These are phyloP conservation scores for Fomitopsis palustris DNA, from an alignment of 1,284 basidiomycete species.

Conservation along the genomic window DNA sequence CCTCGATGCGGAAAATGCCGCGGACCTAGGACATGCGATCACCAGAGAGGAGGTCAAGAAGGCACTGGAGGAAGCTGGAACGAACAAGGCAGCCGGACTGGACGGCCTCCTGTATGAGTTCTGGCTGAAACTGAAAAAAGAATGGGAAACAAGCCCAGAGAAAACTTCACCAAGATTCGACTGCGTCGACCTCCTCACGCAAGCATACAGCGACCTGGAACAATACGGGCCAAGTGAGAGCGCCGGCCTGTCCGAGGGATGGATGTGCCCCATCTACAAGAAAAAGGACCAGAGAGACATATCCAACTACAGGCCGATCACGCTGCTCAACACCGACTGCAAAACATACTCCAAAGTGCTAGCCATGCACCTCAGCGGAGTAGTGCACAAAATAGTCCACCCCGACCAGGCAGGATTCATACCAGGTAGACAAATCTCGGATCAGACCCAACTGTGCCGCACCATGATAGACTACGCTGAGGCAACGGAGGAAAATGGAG, in stretches of 20 bases:
- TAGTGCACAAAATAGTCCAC: slow-evolving; percentile 17
- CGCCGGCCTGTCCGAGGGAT: slow-evolving; percentile 25
- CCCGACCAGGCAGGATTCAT: slow-evolving; percentile 29
- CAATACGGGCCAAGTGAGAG: not conserved
- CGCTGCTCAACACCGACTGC: slow-evolving; percentile 31
- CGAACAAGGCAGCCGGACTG: slow-evolving; percentile 13
- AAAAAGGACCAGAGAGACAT: slow-evolving; percentile 26
- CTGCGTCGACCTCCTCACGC: not conserved
- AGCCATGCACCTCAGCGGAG: slow-evolving; percentile 12
- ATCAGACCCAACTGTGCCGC: slow-evolving; percentile 21
- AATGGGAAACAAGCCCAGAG: slow-evolving; percentile 1
- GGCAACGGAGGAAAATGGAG: slow-evolving; percentile 18
- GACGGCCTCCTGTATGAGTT: slow-evolving; percentile 21
- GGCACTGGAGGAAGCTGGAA: not conserved
- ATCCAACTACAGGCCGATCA: slow-evolving; percentile 32
- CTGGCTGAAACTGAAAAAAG: slow-evolving; percentile 16
- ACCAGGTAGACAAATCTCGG: slow-evolving; percentile 18
- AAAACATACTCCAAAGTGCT: slow-evolving; percentile 24
- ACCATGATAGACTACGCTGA: slow-evolving; percentile 23
- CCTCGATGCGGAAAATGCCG: not conserved
- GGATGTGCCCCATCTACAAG: slow-evolving; percentile 34
- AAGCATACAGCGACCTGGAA: slow-evolving; percentile 7
- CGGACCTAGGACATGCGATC: not conserved
- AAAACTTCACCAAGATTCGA: not conserved
- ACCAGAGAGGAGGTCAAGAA: not conserved